Percentiles rank a stretch among this genome's conserved stretches.
Conservation (phyloP, 2,329 filamentous ascomycete genomes). For the Corinectria fuckeliana region DNA sequence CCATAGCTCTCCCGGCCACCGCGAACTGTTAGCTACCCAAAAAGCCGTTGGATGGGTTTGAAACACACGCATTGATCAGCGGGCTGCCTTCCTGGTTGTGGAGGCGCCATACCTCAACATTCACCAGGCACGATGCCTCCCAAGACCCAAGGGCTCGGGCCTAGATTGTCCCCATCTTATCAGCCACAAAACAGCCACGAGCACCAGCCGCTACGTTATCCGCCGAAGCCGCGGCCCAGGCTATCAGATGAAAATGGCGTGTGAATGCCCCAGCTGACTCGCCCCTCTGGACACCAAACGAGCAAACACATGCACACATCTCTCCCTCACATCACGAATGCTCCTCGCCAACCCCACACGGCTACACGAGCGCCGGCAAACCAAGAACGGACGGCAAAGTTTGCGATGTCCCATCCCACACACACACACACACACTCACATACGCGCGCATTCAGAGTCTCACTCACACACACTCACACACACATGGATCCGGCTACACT, state of each 20-base stretch:
- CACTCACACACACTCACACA: background rate
- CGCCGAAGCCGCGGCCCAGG: constrained; percentile 33
- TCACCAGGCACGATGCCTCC: constrained; percentile 22
- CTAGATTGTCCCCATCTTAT: constrained; percentile 32
- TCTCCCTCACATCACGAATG: background rate
- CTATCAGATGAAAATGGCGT: constrained; percentile 24
- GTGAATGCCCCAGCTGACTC: constrained; percentile 27
- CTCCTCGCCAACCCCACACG: constrained; percentile 7
- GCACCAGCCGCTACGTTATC: constrained; percentile 34
- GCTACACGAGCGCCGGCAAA: background rate
- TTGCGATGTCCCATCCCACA: background rate
- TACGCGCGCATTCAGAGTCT: no score
- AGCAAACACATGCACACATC: background rate
- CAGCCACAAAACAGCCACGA: constrained; percentile 29
- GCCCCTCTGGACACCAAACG: background rate
- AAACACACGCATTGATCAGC: background rate
- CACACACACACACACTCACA: constrained; percentile 1
- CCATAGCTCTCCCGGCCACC: background rate
- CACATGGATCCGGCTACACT: constrained; percentile 9
- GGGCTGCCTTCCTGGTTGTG: background rate
- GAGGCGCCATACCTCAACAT: constrained; percentile 23
- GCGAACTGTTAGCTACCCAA: background rate
- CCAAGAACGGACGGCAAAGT: background rate
- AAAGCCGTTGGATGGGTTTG: constrained; percentile 2
- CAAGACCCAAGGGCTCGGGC: constrained; percentile 34